phyloP scores from a whole-genome alignment of 371 early-diverging fungal species.

The Caulochytrium protostelioides region DNA sequence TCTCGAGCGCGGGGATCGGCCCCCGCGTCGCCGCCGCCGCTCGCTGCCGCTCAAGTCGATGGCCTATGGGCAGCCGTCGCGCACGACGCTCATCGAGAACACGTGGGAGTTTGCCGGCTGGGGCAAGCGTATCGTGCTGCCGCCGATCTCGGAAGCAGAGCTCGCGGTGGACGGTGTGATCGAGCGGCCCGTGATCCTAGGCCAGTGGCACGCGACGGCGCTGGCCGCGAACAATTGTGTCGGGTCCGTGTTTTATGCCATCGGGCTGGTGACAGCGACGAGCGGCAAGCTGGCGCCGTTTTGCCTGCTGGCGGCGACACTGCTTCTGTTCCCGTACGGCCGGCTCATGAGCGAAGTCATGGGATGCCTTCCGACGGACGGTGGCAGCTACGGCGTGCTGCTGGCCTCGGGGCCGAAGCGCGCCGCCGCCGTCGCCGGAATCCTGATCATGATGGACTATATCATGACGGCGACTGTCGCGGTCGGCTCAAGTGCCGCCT shows the following conservation, averaged over 20 bases:
- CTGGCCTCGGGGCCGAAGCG: slow-evolving; percentile 23
- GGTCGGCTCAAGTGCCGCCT: slow-evolving; percentile 30
- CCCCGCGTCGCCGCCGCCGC: no score
- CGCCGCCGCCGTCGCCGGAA: slow-evolving; percentile 25
- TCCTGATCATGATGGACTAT: slow-evolving; percentile 25
- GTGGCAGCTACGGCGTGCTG: slow-evolving; percentile 27
- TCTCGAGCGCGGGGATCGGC: no score
- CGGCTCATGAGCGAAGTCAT: slow-evolving; percentile 29
- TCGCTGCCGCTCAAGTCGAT: no score
- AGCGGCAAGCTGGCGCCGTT: slow-evolving; percentile 33
- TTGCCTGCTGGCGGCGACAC: slow-evolving; percentile 20
- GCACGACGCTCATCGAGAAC: no score
- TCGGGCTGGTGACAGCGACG: slow-evolving; percentile 20
- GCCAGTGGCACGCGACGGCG: no score
- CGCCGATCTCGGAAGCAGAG: no score
- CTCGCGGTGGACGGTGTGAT: no score
- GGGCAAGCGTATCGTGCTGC: no score
- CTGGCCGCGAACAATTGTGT: slow-evolving; percentile 28
- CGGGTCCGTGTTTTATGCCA: slow-evolving; percentile 28
- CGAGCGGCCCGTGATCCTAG: no score
- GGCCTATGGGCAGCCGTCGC: no score
- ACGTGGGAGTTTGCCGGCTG: no score
- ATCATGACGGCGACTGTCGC: slow-evolving; percentile 31
- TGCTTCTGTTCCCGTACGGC: slow-evolving; percentile 27
- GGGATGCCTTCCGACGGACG: slow-evolving; percentile 27